Base-by-base conservation (phyloP, 495 filamentous ascomycete species). In the Cladorrhinum samala region DNA sequence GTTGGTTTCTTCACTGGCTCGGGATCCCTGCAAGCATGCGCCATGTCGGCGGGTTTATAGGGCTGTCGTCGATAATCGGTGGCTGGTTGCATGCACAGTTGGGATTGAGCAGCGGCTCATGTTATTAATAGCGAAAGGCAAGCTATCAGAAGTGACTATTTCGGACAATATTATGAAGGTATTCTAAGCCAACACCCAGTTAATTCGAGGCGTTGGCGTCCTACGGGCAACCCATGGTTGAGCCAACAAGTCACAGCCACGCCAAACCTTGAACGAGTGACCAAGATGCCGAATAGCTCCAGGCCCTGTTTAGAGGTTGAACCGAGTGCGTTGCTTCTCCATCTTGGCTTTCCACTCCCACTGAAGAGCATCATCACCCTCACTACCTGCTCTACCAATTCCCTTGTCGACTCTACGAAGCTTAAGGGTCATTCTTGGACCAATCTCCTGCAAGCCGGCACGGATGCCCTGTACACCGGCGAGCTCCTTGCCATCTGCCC, bases 301-400 rank as follows among this genome's bases (percentile, higher is more conserved):
- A n/a, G n/a, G n/a, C n/a, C n/a, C n/a, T 33, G 6, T 38, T 53
- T 74, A 96, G 51, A 97, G 77, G 66, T 92, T 89, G 68, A 97
- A 98, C 71, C 85, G 86, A 53, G 91, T 98, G 62, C 93, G 77
- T 71, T 84, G 68, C 74, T 95, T 96, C 75, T 98, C 93, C 85
- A 91, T 91, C 67, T 80, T 79, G 3, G 85, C 85, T 72, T 93
- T 89, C 92, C 92, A 97, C 65, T 93, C 81, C 91, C 93, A 97
- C 59, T 83, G 80, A n/a, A 77, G 61, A 2, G 77, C 79, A 62
- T 83, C 78, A 24, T 76, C 71, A 25, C 77, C 77, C 64, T 92
- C 88, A 64, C 90, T 88, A 24, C 89, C 90, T 18, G 77, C 80
- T 53, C 84, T 74, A 54, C 91, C 89, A 41, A 98, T 83, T 1